A percentile compares a stretch with the other conserved stretches of the same genome.
Evolutionary conservation across 805 yeast species (phyloP).

Genomic region (Blastobotrys mokoenaii): DNA sequence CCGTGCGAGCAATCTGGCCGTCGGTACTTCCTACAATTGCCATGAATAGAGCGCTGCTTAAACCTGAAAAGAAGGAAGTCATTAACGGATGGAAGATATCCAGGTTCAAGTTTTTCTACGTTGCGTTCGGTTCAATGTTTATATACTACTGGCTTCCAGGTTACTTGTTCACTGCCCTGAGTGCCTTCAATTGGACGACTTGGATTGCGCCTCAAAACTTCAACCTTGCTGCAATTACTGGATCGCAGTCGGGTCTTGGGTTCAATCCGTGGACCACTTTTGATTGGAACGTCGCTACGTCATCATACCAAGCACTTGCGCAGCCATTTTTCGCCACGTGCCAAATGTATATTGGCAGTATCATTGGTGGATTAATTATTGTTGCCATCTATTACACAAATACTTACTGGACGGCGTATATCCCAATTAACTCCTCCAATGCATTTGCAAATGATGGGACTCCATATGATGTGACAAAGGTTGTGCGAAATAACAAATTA

Average conservation of each 20-base stretch:
- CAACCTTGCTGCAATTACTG: conserved; percentile 52
- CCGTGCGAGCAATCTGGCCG: conserved; percentile 38
- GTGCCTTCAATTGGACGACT: conserved; percentile 53
- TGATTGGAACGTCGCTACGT: conserved; percentile 27
- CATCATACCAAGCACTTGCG: background rate
- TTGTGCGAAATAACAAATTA: conserved; percentile 2
- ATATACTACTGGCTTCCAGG: conserved; percentile 62
- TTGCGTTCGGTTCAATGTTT: conserved; percentile 35
- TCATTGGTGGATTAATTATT: conserved; percentile 17
- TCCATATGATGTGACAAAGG: conserved; percentile 35
- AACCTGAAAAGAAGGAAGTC: conserved; percentile 11
- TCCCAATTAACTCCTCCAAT: conserved; percentile 50
- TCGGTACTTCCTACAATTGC: conserved; percentile 48
- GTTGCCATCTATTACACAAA: conserved; percentile 2
- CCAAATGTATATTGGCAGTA: conserved; percentile 7
- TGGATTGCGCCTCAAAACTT: conserved; percentile 48
- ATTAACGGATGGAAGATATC: conserved; percentile 54
- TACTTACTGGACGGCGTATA: conserved; percentile 46
- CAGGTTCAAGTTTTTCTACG: conserved; percentile 42
- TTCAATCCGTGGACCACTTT: conserved; percentile 38
- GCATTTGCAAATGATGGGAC: conserved; percentile 47
- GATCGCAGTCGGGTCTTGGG: conserved; percentile 44
- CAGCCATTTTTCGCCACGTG: conserved; percentile 12
- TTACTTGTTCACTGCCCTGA: conserved; percentile 50
- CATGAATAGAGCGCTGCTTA: conserved; percentile 34